Base-by-base conservation (phyloP, 805 yeast genomes). In the Candida glaebosa region DNA sequence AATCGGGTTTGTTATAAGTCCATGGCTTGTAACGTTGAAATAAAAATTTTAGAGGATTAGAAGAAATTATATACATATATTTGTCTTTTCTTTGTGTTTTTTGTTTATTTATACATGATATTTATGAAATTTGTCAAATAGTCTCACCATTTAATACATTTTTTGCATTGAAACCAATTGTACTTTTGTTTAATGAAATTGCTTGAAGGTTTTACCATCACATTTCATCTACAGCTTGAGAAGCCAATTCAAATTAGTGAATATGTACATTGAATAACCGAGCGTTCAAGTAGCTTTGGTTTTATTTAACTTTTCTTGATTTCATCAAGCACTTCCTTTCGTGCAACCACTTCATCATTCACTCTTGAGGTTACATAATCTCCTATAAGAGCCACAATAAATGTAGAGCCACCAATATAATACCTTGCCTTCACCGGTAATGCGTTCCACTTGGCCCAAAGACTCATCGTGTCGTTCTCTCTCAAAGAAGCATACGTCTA, bases 391-490 rank as follows among this genome's bases (percentile, higher is more conserved):
- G 75, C 75, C 45, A 64, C 58, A 3, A 59, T 49, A 45, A 69
- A 63, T 3, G 72, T 69, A 19, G 72, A 66, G 4, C 60, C 65
- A 2, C 68, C 73, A 24, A 69, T 56, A 47, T 67, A 69, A 46
- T 65, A 60, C 33, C 73, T 56, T 17, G 63, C 71, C 50, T 61
- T 67, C 24, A 60, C 57, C 1, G 74, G 74, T 37, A 69, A 58
- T 22, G 58, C 60, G 48, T 55, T 69, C 74, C 74, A 69, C 47
- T 47, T 64, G 18, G 63, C 63, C 39, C 49, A 53, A 33, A 53
- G 50, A 38, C 49, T 44, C 57, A 51, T 52, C 20, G 4, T 35
- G 16, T 5, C 5, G 18, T 15, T 35, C 7, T 9, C 15, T 9
- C 26, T 16, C 5, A 18, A 34, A 32, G 35, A 16, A 18, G 5